phyloP scores from a whole-genome alignment of 2,329 filamentous ascomycete genomes.

The Daldinia sp. region DNA sequence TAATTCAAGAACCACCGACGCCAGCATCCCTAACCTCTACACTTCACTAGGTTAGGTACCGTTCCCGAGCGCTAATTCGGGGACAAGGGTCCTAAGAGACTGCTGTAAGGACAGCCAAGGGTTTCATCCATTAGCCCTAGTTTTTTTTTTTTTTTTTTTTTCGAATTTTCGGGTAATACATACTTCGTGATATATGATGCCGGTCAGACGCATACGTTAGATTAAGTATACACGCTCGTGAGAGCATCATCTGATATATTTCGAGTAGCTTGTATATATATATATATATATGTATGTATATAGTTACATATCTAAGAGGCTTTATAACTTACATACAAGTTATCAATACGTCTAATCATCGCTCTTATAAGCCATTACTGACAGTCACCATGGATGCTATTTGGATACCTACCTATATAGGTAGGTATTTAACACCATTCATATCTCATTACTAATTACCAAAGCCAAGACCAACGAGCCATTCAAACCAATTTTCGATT shows the following conservation, averaged over 20 bases:
- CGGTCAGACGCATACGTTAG: conserved; percentile 16
- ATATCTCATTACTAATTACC: not conserved
- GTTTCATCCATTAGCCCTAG: conserved; percentile 25
- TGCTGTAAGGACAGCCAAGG: not conserved
- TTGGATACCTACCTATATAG: not conserved
- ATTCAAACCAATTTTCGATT: not conserved
- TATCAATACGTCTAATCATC: too few species aligned
- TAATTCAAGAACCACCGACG: conserved; percentile 29
- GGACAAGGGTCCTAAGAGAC: conserved; percentile 5
- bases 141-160: too few species aligned
- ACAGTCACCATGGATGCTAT: not conserved
- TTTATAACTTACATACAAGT: not conserved
- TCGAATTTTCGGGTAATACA: conserved; percentile 25
- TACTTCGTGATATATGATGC: too few species aligned
- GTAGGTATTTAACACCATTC: not conserved
- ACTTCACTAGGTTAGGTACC: not conserved
- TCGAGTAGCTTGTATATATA: not conserved
- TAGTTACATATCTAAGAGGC: too few species aligned
- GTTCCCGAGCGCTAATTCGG: conserved; percentile 14
- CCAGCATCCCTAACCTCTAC: not conserved
- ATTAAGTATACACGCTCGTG: conserved; percentile 2
- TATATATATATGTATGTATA: too few species aligned
- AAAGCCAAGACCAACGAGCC: not conserved
- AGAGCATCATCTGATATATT: conserved; percentile 14
- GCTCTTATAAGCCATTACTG: too few species aligned